Base-by-base conservation (phyloP, 2,329 filamentous ascomycete species). In the Aspergillus uvarum region DNA sequence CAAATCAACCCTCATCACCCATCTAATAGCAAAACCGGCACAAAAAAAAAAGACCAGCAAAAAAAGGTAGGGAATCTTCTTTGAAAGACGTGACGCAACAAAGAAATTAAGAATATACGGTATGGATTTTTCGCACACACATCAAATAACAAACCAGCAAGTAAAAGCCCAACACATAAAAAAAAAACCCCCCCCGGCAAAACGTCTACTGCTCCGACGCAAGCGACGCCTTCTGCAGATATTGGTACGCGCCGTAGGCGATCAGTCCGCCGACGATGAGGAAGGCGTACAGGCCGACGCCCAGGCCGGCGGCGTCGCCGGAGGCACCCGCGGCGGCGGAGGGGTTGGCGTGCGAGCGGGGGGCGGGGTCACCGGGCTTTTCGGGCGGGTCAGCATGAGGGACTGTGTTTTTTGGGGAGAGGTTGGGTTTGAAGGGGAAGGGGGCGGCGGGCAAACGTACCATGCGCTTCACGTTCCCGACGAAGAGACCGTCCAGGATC, bases 191-290 rank as follows among this genome's bases (percentile, higher is more conserved):
- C 26, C 38, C 14, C 16, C 38, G 19, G 19, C 51, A 21, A 54
- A 29, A 29, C 8, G 2, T 29, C 21, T 47, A 49, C 26, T 72
- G 69, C 64, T 72, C 65, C 59, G 68, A 49, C 59, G 66, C 59
- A 64, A 35, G 66, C 50, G 70, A 64, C 44, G 60, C 51, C 38
- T 59, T 63, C 82, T 94, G 87, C 70, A 96, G 77, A 82, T 95
- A 96, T 79, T 93, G 89, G 84, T 94, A 97, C 70, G 85, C 90
- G 69, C 85, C 85, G 81, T 91, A 98, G 65, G 91, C 92, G 63
- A 87, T 76, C 52, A 87, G 82, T 67, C 89, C 93, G 70, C 92
- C 92, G 67, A 94, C 74, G 68, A 96, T 82, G 70, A 97, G 77
- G 68, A 96, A 69, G 61, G 87, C 90, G 81, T 97, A 97, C 69